phyloP scores from a whole-genome alignment of 805 yeast genomes.

The Teunomyces atbi region DNA sequence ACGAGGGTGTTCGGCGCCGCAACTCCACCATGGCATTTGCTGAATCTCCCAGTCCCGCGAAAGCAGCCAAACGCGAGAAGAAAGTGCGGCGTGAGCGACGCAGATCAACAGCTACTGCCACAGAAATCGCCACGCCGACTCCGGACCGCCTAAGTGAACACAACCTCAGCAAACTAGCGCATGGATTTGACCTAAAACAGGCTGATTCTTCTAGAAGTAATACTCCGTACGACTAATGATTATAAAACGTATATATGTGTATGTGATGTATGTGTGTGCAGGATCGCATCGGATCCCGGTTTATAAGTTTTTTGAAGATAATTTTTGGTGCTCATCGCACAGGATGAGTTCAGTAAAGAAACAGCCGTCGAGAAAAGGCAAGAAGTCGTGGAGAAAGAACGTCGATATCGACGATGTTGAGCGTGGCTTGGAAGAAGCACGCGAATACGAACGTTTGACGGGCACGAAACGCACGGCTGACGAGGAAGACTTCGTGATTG shows the following conservation, averaged over 20 bases:
- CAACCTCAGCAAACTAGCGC: constrained; percentile 15
- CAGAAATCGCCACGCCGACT: constrained; percentile 5
- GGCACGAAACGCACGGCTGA: constrained; percentile 45
- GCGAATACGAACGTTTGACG: constrained; percentile 57
- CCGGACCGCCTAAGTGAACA: constrained; percentile 18
- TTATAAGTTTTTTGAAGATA: neutral
- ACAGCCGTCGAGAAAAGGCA: constrained; percentile 89
- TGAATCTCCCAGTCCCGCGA: constrained; percentile 11
- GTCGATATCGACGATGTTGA: constrained; percentile 83
- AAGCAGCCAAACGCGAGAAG: constrained; percentile 19
- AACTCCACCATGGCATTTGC: constrained; percentile 33
- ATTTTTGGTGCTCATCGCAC: constrained; percentile 1
- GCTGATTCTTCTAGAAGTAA: neutral
- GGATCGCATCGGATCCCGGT: neutral
- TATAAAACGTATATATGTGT: too few species aligned
- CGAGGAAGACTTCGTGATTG: constrained; percentile 53
- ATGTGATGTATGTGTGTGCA: neutral
- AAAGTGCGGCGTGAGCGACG: neutral
- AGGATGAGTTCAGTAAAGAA: constrained; percentile 30
- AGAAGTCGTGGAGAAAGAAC: constrained; percentile 89
- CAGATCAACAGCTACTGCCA: neutral
- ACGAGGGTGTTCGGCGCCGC: constrained; percentile 68
- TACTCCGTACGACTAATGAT: constrained; percentile 1
- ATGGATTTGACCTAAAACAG: constrained; percentile 2
- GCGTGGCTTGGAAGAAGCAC: constrained; percentile 60